Base-by-base conservation (phyloP, 2,329 filamentous ascomycete genomes). In the Pyrenochaeta sp. region DNA sequence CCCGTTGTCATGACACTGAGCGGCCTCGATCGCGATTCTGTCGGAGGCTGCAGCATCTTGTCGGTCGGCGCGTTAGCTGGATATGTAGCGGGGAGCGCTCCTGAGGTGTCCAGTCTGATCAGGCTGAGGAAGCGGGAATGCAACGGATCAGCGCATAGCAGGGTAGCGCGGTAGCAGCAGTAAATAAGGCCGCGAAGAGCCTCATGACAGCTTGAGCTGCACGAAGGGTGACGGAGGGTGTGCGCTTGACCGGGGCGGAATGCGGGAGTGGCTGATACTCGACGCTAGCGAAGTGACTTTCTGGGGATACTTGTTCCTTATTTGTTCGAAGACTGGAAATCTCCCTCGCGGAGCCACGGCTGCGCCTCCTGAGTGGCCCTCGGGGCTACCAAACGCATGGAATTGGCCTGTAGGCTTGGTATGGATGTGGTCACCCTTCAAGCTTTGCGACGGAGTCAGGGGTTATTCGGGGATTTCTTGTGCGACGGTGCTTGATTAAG, bases 1-100 rank as follows among this genome's bases (percentile, higher is more conserved):
- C 65, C 72, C 43, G 66, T 75, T 36, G 73, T 75, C 62, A 69
- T 72, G 48, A 78, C 68, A 59, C 73, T 76, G 45, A 72, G 63
- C 53, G 74, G 71, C 56, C 74, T 64, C 51, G 67, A 66, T 34
- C 67, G 68, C 56, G 68, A 64, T 55, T 71, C 66, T 40, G 54
- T 56, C n/a, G 72, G 68, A 50, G 65, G 69, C 56, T 68, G 66
- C 27, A 76, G 65, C 66, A 72, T 72, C 57, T 55, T 68, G 61
- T 46, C 46, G 65, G 56, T 39, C 28, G 55, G 56, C 54, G 64
- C 59, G 57, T 57, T 54, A 57, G 61, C 55, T 62, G 50, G 61
- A 37, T 65, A 58, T 61, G 58, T 62, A 49, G 15, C 32, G 49
- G 50, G 28, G 54, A 54, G 55, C 50, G 60, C 46, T 61, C 30